Conservation (phyloP, 2,329 filamentous ascomycete species). For the Thermothelomyces thermophilus region DNA sequence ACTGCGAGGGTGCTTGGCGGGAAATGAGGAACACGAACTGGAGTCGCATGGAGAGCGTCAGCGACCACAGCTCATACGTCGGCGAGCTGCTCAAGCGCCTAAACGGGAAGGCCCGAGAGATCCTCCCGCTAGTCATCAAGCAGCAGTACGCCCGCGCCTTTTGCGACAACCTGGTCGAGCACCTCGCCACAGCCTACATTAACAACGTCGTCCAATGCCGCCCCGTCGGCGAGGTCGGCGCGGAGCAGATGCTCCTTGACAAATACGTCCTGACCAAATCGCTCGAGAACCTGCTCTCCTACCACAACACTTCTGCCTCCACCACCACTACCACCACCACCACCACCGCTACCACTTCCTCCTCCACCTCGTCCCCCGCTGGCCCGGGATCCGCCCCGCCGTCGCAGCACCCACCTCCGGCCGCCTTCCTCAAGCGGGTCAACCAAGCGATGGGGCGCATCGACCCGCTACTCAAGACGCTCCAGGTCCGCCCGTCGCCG, state of each 20-base stretch:
- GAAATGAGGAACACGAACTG: slow-evolving; percentile 97
- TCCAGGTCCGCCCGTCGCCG: slow-evolving; percentile 86
- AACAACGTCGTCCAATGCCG: slow-evolving; percentile 79
- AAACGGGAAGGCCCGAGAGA: slow-evolving; percentile 64
- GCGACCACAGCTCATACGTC: slow-evolving; percentile 90
- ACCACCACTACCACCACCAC: slow-evolving; percentile 32
- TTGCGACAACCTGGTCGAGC: slow-evolving; percentile 91
- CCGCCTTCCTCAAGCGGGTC: slow-evolving; percentile 77
- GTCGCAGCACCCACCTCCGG: slow-evolving; percentile 35
- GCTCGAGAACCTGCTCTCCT: slow-evolving; percentile 62
- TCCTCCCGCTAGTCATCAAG: slow-evolving; percentile 73
- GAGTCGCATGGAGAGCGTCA: slow-evolving; percentile 87
- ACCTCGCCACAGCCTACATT: slow-evolving; percentile 72
- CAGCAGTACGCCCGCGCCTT: slow-evolving; percentile 92
- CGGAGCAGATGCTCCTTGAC: slow-evolving; percentile 96
- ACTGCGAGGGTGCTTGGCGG: slow-evolving; percentile 81
- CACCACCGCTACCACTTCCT: background rate
- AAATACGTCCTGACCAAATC: slow-evolving; percentile 83
- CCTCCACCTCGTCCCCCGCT: slow-evolving; percentile 33
- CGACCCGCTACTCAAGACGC: slow-evolving; percentile 88
- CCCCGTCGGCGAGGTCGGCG: slow-evolving; percentile 87
- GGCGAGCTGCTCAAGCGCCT: slow-evolving; percentile 70
- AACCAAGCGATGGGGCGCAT: slow-evolving; percentile 77
- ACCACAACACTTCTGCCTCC: slow-evolving; percentile 37
- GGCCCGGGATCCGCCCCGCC: too few relatives aligned